A percentile compares a stretch with the other conserved stretches of the same genome.
phyloP scores from a whole-genome alignment of 2,329 filamentous ascomycete species.

The Rutstroemia sp. region DNA sequence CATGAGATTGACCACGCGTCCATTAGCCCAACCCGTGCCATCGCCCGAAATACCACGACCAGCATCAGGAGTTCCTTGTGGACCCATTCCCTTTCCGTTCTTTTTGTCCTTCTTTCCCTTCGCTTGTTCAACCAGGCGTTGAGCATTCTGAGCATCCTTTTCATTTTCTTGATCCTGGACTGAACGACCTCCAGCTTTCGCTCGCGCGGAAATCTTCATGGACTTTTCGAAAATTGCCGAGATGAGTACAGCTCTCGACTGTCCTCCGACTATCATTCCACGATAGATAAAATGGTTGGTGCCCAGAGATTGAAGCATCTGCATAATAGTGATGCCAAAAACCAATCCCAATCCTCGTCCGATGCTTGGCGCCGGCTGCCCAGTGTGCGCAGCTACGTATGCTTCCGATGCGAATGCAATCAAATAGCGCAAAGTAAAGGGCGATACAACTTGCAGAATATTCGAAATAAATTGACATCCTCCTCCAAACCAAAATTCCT shows the following conservation, averaged over 20 bases:
- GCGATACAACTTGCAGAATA: slow-evolving; percentile 72
- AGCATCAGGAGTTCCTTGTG: slow-evolving; percentile 34
- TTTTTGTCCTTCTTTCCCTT: slow-evolving; percentile 36
- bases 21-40: slow-evolving; percentile 83
- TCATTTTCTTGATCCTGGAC: slow-evolving; percentile 24
- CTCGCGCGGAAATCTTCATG: slow-evolving; percentile 80
- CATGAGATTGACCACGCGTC: slow-evolving; percentile 83
- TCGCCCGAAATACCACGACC: slow-evolving; percentile 53
- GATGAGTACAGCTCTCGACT: slow-evolving; percentile 74
- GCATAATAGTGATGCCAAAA: slow-evolving; percentile 78
- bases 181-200: slow-evolving; percentile 70
- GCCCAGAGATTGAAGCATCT: slow-evolving; percentile 70
- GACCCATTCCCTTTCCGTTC: slow-evolving; percentile 35
- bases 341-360: slow-evolving; percentile 74
- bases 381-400: slow-evolving; percentile 53
- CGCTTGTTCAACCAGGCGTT: slow-evolving; percentile 38
- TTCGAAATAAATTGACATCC: slow-evolving; percentile 65
- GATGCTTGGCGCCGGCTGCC: slow-evolving; percentile 55
- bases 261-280: slow-evolving; percentile 85
- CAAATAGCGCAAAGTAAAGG: slow-evolving; percentile 77
- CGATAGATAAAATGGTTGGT: slow-evolving; percentile 90
- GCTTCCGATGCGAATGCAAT: slow-evolving; percentile 80
- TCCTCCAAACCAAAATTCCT: slow-evolving; percentile 82
- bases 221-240: slow-evolving; percentile 86
- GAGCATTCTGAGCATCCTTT: slow-evolving; percentile 30